Conservation (phyloP, 257 asterid species). For the Cinchona pubescens region DNA sequence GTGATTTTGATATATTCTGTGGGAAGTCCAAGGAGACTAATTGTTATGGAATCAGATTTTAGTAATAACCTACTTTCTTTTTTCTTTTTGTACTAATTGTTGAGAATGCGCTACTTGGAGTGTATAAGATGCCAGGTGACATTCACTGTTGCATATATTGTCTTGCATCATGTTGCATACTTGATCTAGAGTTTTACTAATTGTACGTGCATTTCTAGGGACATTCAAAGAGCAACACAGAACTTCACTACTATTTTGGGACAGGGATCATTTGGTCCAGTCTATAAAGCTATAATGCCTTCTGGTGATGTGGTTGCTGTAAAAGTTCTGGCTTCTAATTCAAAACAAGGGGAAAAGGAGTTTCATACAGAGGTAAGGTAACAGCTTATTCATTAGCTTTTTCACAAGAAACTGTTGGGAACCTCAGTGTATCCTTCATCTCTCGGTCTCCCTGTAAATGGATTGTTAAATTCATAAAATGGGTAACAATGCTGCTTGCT, state of each 20-base stretch:
- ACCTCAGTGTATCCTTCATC: not conserved
- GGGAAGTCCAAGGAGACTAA: not conserved
- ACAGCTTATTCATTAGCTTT: not conserved
- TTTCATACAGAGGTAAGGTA: conserved; percentile 97
- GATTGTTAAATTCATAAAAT: not conserved
- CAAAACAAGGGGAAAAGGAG: conserved; percentile 98
- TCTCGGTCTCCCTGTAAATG: not conserved
- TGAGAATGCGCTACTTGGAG: not conserved
- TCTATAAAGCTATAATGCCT: conserved; percentile 84
- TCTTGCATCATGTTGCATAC: not conserved
- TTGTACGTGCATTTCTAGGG: conserved; percentile 48
- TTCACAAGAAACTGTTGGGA: not conserved
- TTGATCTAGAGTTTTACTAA: not conserved
- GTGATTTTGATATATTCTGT: not conserved
- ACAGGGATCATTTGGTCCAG: conserved; percentile 98
- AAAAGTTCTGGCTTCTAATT: conserved; percentile 90
- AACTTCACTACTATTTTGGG: conserved; percentile 85
- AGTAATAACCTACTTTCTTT: not conserved
- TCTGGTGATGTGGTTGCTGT: conserved; percentile 86
- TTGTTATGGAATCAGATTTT: not conserved
- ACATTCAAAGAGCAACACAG: conserved; percentile 83
- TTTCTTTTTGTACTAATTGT: no score
- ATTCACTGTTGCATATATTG: not conserved
- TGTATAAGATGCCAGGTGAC: not conserved
- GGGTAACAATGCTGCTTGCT: not conserved